Evolutionary conservation across 331 rosid genomes (phyloP).

Genomic region (Cucumis variabilis): DNA sequence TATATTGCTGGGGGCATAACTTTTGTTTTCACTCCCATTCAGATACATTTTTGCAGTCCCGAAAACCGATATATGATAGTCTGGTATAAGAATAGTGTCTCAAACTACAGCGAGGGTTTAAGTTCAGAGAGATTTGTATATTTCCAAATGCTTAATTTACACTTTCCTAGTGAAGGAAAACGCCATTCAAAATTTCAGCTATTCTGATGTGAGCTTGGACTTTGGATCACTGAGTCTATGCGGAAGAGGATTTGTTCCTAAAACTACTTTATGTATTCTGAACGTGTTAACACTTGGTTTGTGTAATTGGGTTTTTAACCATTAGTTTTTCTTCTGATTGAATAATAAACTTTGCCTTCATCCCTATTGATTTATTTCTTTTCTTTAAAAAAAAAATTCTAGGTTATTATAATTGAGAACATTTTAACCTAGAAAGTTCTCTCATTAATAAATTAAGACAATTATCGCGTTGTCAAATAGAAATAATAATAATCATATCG

Average conservation of each 20-base stretch:
- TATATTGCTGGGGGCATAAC: neutral
- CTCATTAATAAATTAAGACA: too few species aligned
- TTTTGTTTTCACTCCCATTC: slow-evolving; percentile 19
- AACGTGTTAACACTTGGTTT: neutral
- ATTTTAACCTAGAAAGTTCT: neutral
- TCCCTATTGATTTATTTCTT: neutral
- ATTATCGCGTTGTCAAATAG: too few species aligned
- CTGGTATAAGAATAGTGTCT: neutral
- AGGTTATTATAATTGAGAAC: neutral
- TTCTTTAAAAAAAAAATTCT: neutral
- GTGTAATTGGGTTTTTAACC: neutral
- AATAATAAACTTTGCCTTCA: neutral
- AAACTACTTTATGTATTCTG: neutral
- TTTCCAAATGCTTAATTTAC: slow-evolving; percentile 1
- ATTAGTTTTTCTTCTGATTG: neutral
- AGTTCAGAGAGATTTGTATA: neutral
- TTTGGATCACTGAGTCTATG: neutral
- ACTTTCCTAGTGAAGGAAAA: neutral
- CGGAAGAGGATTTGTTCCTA: neutral
- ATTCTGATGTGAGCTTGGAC: neutral
- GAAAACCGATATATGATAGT: neutral
- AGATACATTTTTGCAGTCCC: neutral
- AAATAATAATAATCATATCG: too few species aligned
- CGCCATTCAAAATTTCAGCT: neutral
- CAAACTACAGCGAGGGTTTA: neutral